phyloP scores from a whole-genome alignment of 345 rosid species.

The Mercurialis annua region DNA sequence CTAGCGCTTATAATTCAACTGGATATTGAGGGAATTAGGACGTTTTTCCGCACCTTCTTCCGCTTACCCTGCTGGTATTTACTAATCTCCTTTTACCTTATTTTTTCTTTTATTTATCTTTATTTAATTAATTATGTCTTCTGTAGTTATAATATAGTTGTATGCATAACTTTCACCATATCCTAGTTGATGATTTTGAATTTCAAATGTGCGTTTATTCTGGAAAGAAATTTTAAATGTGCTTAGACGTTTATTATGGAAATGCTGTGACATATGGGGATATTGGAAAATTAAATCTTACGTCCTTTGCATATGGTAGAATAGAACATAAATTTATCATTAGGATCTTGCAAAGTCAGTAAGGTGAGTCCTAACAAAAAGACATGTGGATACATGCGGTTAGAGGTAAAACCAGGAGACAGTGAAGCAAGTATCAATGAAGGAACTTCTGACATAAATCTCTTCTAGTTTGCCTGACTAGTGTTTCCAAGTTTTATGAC shows the following conservation, averaged over 20 bases:
- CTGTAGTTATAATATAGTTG: neutral
- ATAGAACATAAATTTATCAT: neutral
- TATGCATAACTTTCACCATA: neutral
- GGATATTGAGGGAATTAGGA: constrained; percentile 75
- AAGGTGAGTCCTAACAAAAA: no score
- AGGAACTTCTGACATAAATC: no score
- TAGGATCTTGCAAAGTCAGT: neutral
- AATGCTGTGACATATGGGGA: neutral
- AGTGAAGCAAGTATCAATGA: no score
- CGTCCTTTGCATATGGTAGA: no score
- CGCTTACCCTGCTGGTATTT: constrained; percentile 77
- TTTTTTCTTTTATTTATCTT: neutral
- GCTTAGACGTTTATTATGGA: neutral
- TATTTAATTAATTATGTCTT: neutral
- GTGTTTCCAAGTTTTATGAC: no score
- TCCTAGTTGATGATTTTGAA: neutral
- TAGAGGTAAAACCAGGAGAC: no score
- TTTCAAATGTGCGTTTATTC: neutral
- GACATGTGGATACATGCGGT: no score
- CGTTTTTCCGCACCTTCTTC: constrained; percentile 82
- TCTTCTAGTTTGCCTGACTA: no score
- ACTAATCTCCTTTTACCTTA: neutral
- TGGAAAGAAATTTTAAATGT: neutral
- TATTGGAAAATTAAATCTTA: no score
- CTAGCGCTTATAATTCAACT: constrained; percentile 79